Evolutionary conservation across 768 basidiomycete genomes (phyloP).

Genomic region (Boletus speciosus): DNA sequence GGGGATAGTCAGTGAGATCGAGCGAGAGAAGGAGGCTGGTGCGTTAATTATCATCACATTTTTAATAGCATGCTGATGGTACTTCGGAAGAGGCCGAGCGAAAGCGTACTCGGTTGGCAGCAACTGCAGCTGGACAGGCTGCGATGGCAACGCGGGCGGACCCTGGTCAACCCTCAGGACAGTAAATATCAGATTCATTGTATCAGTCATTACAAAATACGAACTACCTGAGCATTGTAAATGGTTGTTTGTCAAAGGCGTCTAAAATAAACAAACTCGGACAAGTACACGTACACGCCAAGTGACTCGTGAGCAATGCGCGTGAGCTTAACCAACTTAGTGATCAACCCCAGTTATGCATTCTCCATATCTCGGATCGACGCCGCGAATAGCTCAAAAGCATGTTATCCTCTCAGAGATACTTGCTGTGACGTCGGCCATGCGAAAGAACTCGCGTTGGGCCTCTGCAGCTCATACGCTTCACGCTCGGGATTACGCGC

Average conservation of each 20-base stretch:
- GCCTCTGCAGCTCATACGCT: slow-evolving; percentile 68
- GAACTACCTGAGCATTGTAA: neutral
- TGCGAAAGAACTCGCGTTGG: slow-evolving; percentile 99
- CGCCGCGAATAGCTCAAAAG: slow-evolving; percentile 47
- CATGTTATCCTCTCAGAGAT: slow-evolving; percentile 90
- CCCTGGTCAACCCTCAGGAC: slow-evolving; percentile 33
- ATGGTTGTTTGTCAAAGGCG: slow-evolving; percentile 26
- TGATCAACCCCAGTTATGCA: slow-evolving; percentile 13
- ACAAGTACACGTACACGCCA: neutral
- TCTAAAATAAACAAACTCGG: slow-evolving; percentile 25
- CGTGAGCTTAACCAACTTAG: neutral
- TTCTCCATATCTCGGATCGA: slow-evolving; percentile 10
- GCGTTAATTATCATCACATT: slow-evolving; percentile 17
- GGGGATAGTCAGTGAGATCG: slow-evolving; percentile 87
- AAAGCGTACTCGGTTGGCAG: slow-evolving; percentile 86
- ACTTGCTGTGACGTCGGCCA: slow-evolving; percentile 83
- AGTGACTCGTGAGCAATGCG: neutral
- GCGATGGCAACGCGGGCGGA: slow-evolving; percentile 70
- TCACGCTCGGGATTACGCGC: slow-evolving; percentile 57
- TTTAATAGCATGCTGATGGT: slow-evolving; percentile 2
- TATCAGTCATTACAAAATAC: slow-evolving; percentile 12
- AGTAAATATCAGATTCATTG: slow-evolving; percentile 26
- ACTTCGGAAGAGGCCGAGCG: slow-evolving; percentile 78
- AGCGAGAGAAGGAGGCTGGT: slow-evolving; percentile 97
- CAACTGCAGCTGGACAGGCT: slow-evolving; percentile 87